A percentile compares a stretch with the other conserved stretches of the same genome.
phyloP scores from a whole-genome alignment of 23 red algal species.

The Gracilaria caudata region DNA sequence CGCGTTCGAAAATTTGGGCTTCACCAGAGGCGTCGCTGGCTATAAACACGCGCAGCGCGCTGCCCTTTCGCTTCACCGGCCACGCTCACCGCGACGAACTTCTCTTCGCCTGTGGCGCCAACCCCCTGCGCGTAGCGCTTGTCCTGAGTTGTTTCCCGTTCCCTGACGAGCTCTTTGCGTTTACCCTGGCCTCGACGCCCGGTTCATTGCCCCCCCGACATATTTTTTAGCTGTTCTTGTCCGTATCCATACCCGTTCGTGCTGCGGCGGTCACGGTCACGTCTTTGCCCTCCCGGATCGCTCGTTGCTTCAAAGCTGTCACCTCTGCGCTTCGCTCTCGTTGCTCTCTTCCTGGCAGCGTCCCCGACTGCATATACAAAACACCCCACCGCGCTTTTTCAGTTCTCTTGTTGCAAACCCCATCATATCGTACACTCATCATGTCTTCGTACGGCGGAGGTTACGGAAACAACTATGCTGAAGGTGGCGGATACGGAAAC shows the following conservation, averaged over 20 bases:
- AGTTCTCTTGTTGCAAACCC: background rate
- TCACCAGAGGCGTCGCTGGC: no score
- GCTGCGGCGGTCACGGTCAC: background rate
- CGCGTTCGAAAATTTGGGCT: background rate
- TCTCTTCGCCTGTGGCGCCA: background rate
- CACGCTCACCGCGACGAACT: background rate
- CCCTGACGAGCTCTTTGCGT: background rate
- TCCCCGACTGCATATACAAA: background rate
- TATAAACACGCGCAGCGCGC: no score
- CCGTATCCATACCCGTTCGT: background rate
- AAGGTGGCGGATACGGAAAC: slow-evolving; percentile 20
- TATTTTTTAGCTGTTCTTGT: no score
- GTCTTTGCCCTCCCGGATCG: background rate
- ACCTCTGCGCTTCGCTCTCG: background rate
- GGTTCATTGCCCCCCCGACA: no score
- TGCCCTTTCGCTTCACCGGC: background rate
- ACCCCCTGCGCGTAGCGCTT: background rate
- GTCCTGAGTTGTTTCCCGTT: background rate
- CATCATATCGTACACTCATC: background rate
- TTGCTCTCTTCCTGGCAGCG: background rate
- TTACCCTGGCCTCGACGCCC: background rate
- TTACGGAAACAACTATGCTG: slow-evolving; percentile 38
- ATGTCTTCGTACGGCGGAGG: slow-evolving; percentile 42
- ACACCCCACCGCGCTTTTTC: background rate
- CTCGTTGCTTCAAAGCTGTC: background rate